A percentile compares a stretch with the other conserved stretches of the same genome.
These are phyloP conservation scores for Pyrenophora tritici-repentis DNA, from an alignment of 2,329 filamentous ascomycete genomes.

Conservation along the genomic window DNA sequence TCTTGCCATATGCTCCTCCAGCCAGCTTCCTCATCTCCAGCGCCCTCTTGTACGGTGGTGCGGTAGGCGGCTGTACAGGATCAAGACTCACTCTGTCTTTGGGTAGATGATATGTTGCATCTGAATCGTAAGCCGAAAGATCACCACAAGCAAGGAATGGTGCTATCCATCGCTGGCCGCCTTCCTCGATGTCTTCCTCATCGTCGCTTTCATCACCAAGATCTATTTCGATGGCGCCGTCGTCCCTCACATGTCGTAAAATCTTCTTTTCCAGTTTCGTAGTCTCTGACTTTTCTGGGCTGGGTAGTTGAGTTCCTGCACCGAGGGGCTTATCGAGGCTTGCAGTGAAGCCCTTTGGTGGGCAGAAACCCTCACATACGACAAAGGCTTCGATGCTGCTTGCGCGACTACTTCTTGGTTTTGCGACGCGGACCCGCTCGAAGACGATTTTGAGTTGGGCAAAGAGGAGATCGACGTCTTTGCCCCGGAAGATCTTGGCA, in stretches of 20 bases:
- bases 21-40: constrained; percentile 79
- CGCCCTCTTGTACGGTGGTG: constrained; percentile 90
- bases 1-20: constrained; percentile 79
- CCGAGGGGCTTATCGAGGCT: constrained; percentile 77
- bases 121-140: constrained; percentile 90
- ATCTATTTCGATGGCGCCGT: constrained; percentile 56
- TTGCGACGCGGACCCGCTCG: constrained; percentile 83
- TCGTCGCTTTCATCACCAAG: constrained; percentile 51
- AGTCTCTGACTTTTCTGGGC: constrained; percentile 28
- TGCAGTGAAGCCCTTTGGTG: constrained; percentile 74
- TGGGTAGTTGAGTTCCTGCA: constrained; percentile 60
- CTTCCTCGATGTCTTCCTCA: constrained; percentile 46
- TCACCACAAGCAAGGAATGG: constrained; percentile 98
- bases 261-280: constrained; percentile 22
- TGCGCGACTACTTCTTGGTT: constrained; percentile 90
- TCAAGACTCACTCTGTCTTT: constrained; percentile 85
- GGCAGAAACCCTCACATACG: constrained; percentile 87
- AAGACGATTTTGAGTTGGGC: constrained; percentile 94
- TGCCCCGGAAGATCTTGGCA: constrained; percentile 94
- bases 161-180: constrained; percentile 77
- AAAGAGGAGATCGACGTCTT: constrained; percentile 94
- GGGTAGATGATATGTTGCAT: constrained; percentile 89
- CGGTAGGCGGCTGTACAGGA: constrained; percentile 92
- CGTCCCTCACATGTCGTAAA: constrained; percentile 45
- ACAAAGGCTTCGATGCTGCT: constrained; percentile 97